These are phyloP conservation scores for Solanum okadae DNA, from an alignment of 257 asterid species.

Conservation along the genomic window DNA sequence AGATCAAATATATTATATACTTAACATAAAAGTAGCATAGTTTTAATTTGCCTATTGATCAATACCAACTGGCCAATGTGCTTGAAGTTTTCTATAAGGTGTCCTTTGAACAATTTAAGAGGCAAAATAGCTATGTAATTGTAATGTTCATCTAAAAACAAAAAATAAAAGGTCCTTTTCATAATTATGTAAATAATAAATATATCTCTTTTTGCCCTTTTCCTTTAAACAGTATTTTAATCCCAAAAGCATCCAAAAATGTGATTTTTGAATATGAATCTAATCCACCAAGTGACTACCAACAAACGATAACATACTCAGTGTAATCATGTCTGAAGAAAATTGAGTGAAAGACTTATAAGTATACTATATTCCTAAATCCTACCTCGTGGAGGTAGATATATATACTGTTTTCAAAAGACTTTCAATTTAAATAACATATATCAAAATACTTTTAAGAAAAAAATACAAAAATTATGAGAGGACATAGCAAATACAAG, in stretches of 20 bases:
- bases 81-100: not conserved
- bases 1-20: not conserved
- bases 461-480: not conserved
- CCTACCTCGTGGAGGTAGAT: not conserved
- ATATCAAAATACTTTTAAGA: not conserved
- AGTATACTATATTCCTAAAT: not conserved
- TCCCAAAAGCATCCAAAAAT: not conserved
- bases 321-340: not conserved
- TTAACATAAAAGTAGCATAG: not conserved
- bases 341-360: not conserved
- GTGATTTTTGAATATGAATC: not conserved
- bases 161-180: not conserved
- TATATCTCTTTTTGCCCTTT: not conserved
- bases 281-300: not conserved
- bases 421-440: not conserved
- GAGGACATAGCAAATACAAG: not conserved
- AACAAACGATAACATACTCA: not conserved
- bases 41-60: not conserved
- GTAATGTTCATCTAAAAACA: not conserved
- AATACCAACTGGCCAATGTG: not conserved
- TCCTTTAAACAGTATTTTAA: not conserved
- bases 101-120: conserved; percentile 1
- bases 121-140: not conserved
- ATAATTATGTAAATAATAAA: not conserved
- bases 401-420: accelerated